These are phyloP conservation scores for Starmerella tilneyi DNA, from an alignment of 805 yeast genomes.

Conservation along the genomic window DNA sequence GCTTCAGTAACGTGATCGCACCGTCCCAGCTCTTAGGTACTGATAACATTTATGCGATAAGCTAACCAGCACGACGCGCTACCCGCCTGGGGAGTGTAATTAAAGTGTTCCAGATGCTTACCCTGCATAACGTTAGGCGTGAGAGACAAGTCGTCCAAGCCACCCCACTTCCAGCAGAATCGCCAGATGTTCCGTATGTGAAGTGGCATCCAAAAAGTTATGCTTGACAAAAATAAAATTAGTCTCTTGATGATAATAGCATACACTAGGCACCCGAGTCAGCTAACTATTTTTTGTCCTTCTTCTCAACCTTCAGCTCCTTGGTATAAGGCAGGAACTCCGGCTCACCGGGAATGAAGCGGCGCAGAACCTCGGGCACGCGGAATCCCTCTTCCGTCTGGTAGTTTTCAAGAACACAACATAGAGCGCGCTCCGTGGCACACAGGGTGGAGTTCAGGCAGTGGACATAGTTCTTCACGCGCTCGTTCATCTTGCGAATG, in stretches of 20 bases:
- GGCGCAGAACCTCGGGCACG: constrained; percentile 91
- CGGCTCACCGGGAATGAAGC: constrained; percentile 96
- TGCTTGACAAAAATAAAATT: too few relatives aligned
- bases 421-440: constrained; percentile 96
- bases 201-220: too few relatives aligned
- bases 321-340: constrained; percentile 84
- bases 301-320: constrained; percentile 43
- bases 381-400: constrained; percentile 93
- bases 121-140: too few relatives aligned
- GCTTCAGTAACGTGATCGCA: not conserved
- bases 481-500: constrained; percentile 86
- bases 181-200: too few relatives aligned
- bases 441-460: constrained; percentile 94
- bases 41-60: not conserved
- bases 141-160: too few relatives aligned
- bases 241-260: too few relatives aligned
- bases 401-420: constrained; percentile 95
- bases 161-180: too few relatives aligned
- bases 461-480: constrained; percentile 95
- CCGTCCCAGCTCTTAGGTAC: not conserved
- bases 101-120: too few relatives aligned
- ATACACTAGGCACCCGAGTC: not conserved
- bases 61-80: too few relatives aligned
- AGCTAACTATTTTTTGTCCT: constrained; percentile 18
- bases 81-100: too few relatives aligned